These are phyloP conservation scores for Prunus salicina DNA, from an alignment of 306 rosid genomes.

Conservation along the genomic window DNA sequence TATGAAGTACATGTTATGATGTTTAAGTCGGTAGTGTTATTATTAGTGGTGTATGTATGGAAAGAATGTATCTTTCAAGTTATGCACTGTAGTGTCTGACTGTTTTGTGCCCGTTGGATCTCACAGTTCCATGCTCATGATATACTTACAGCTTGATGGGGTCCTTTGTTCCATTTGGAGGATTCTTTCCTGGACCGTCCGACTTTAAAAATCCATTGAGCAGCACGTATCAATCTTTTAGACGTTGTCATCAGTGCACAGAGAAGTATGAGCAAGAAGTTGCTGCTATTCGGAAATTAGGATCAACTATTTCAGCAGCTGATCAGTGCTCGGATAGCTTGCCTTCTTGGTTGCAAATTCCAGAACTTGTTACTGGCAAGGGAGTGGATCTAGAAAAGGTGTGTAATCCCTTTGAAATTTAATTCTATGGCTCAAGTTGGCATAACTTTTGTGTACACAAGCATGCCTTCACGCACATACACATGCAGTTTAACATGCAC, in stretches of 20 bases:
- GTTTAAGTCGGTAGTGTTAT: constrained; percentile 5
- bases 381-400: constrained; percentile 68
- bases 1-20: background rate
- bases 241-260: constrained; percentile 61
- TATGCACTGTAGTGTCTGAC: constrained; percentile 40
- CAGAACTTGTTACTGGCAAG: constrained; percentile 46
- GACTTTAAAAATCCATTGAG: constrained; percentile 44
- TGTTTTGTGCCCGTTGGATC: constrained; percentile 45
- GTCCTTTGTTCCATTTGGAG: constrained; percentile 94
- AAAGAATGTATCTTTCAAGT: constrained; percentile 12
- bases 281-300: constrained; percentile 55
- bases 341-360: constrained; percentile 51
- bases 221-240: constrained; percentile 34
- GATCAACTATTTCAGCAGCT: constrained; percentile 30
- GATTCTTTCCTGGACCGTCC: constrained; percentile 70
- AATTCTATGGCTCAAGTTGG: constrained; percentile 26
- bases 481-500: constrained; percentile 1
- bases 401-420: constrained; percentile 35
- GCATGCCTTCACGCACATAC: constrained; percentile 16
- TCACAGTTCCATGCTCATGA: constrained; percentile 55
- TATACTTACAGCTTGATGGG: constrained; percentile 85
- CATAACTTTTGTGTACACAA: constrained; percentile 20
- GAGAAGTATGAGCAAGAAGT: constrained; percentile 80
- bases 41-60: background rate
- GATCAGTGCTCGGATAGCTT: constrained; percentile 39